phyloP scores from a whole-genome alignment of 1,139 yeast genomes.

The Candida labiduridarum region DNA sequence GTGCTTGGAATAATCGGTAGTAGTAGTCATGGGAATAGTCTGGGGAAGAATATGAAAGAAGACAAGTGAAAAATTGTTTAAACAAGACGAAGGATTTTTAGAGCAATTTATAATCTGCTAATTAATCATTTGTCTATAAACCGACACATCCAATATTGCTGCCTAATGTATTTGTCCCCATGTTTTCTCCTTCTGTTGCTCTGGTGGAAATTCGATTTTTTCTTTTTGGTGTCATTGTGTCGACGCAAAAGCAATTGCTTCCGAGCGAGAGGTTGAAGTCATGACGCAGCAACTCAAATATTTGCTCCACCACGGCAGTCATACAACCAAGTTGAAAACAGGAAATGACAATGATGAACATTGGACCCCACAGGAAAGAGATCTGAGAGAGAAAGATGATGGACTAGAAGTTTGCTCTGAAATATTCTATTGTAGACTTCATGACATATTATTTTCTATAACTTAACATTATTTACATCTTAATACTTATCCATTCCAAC shows the following conservation, averaged over 20 bases:
- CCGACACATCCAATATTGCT: not conserved
- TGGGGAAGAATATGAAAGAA: not conserved
- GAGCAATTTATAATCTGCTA: too few species aligned
- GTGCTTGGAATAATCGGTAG: constrained; percentile 16
- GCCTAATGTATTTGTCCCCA: not conserved
- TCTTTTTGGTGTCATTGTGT: not conserved
- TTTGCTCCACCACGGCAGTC: too few species aligned
- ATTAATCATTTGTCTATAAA: not conserved
- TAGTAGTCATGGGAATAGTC: not conserved
- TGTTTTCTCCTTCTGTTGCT: not conserved
- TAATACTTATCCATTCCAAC: constrained; percentile 17
- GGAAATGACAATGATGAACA: too few species aligned
- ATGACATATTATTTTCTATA: too few species aligned
- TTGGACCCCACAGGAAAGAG: too few species aligned
- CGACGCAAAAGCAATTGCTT: constrained; percentile 5
- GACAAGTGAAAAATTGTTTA: too few species aligned
- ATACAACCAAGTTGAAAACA: too few species aligned
- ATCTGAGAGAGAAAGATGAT: too few species aligned
- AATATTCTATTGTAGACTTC: too few species aligned
- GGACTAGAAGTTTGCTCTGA: too few species aligned
- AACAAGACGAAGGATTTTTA: too few species aligned
- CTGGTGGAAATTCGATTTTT: not conserved
- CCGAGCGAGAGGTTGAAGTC: not conserved
- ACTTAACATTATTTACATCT: constrained; percentile 8
- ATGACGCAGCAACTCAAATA: too few species aligned